A percentile compares a stretch with the other conserved stretches of the same genome.
These are phyloP conservation scores for Gracilaria domingensis DNA, from an alignment of 23 red algal species.

Conservation along the genomic window DNA sequence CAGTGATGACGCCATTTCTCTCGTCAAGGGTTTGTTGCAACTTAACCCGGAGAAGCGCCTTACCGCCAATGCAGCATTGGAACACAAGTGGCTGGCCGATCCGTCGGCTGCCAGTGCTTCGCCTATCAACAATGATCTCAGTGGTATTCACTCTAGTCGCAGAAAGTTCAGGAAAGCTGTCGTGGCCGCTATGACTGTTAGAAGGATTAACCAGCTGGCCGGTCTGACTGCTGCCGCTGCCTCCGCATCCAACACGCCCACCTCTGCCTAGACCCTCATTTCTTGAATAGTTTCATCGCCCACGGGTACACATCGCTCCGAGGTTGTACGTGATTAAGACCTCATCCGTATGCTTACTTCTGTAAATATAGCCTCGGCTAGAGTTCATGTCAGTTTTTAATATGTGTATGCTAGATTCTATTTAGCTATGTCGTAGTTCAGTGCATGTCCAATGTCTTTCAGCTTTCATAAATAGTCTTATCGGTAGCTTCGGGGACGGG, in stretches of 20 bases:
- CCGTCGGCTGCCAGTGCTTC: constrained; percentile 44
- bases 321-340: constrained; percentile 10
- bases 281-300: not conserved
- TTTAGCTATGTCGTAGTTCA: not conserved
- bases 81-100: constrained; percentile 87
- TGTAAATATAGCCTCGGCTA: constrained; percentile 37
- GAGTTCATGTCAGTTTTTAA: not conserved
- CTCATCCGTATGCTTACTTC: not conserved
- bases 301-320: constrained; percentile 2
- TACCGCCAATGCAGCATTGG: constrained; percentile 85
- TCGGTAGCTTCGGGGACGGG: not conserved
- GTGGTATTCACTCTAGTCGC: constrained; percentile 76
- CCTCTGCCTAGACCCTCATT: not conserved
- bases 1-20: constrained; percentile 79
- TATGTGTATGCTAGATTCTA: not conserved
- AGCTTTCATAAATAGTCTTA: not conserved
- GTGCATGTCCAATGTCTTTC: not conserved
- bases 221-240: not conserved
- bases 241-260: not conserved
- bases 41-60: constrained; percentile 85
- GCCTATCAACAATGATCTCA: constrained; percentile 84
- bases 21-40: constrained; percentile 88
- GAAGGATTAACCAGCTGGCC: constrained; percentile 52
- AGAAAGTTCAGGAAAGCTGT: constrained; percentile 87
- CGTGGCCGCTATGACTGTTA: constrained; percentile 76